Conservation (phyloP, 495 filamentous ascomycete species). For the Letharia lupina region DNA sequence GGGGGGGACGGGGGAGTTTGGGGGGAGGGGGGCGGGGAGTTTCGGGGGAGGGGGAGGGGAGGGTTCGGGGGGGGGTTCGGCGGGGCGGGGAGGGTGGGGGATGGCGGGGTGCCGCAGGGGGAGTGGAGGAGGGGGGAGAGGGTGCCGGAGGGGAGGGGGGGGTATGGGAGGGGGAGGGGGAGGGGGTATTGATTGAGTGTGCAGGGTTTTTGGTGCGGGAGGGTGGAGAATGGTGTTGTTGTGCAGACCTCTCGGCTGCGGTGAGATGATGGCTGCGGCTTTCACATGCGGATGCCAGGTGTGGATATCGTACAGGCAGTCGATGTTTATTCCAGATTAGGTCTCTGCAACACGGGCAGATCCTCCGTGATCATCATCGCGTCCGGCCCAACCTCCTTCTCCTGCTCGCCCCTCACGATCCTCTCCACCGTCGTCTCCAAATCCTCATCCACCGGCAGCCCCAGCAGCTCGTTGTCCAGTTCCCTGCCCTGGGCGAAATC, state of each 20-base stretch:
- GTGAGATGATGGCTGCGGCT: neutral
- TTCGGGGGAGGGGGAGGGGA: slow-evolving; percentile 49
- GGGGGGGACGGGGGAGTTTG: slow-evolving; percentile 35
- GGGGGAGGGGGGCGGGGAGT: slow-evolving; percentile 42
- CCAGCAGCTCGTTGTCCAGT: slow-evolving; percentile 31
- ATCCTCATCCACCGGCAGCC: slow-evolving; percentile 26
- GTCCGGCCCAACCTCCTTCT: slow-evolving; percentile 1
- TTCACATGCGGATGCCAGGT: neutral
- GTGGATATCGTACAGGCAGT: neutral
- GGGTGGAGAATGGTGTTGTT: neutral
- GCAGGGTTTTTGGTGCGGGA: neutral
- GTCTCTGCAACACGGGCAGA: neutral
- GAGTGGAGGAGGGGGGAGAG: slow-evolving; percentile 55
- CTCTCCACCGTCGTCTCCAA: slow-evolving; percentile 28
- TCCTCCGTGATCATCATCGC: slow-evolving; percentile 2
- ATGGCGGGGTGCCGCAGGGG: slow-evolving; percentile 40
- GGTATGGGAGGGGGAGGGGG: slow-evolving; percentile 31
- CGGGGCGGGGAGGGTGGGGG: slow-evolving; percentile 30
- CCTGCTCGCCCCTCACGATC: slow-evolving; percentile 23
- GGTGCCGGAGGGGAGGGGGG: slow-evolving; percentile 38
- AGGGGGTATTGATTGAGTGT: slow-evolving; percentile 12
- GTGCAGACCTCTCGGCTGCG: neutral
- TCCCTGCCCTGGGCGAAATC: slow-evolving; percentile 30
- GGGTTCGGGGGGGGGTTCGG: slow-evolving; percentile 33
- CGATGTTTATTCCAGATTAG: neutral